Base-by-base conservation (phyloP, 257 asterid species). In the Verbena officinalis region DNA sequence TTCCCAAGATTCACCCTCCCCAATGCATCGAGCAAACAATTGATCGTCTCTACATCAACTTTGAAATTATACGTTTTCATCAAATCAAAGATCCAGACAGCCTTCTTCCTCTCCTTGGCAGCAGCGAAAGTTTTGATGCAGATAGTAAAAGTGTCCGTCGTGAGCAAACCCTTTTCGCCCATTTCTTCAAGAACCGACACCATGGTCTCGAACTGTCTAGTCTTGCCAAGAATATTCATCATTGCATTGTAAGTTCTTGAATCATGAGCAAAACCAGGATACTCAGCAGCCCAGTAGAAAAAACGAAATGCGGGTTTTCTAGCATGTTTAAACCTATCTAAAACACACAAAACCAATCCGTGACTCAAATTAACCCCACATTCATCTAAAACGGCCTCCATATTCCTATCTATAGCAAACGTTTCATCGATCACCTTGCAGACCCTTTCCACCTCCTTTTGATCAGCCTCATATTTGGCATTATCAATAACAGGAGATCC, bases 141-240 rank as follows among this genome's bases (percentile, higher is more conserved):
- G 11, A 86, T 77, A 30, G 46, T 39, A 50, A 88, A 94, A 7
- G 91, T 86, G 65, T 90, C 96, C 65, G 83, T 48, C 0, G 84
- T 76, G 57, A 90, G 88, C 73, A 90, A 69, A 7, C 93, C 83
- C 72, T 88, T 90, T 61, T 77, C 89, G 0, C 96, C 96, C 95
- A 93, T 93, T 74, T 94, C 96, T 44, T 84, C 93, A 56, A 88
- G 88, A 54, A 94, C 53, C 0, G 89, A 78, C 9, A 83, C 65
- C 99, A 94, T 81, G 4, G 96, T 88, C 92, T 94, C 96, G 58
- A 94, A 94, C 75, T 90, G 99, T 80, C 89, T 81, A n/a, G 74
- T 67, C 82, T 86, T 88, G 40, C 97, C 97, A 45, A 94, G 86
- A 67, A 94, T 65, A 23, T 59, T 50, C 89, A 94, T 73, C 92